phyloP scores from a whole-genome alignment of 2,329 filamentous ascomycete species.

The Myriosclerotinia scirpicola region DNA sequence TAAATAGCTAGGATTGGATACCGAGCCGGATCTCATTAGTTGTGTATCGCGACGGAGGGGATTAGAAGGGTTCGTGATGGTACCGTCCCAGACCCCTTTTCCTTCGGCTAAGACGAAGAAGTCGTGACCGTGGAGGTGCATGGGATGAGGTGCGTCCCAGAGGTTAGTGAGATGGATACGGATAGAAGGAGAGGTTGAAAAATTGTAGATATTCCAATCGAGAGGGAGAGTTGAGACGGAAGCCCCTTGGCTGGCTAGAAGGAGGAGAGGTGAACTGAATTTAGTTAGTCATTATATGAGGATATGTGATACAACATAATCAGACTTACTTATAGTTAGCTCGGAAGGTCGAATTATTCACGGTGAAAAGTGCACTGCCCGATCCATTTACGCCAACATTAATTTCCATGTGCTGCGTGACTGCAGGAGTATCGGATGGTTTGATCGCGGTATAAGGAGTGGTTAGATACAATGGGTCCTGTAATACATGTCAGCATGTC shows the following conservation, averaged over 20 bases:
- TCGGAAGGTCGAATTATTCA: slow-evolving; percentile 21
- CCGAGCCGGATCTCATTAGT: slow-evolving; percentile 42
- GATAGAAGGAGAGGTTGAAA: slow-evolving; percentile 40
- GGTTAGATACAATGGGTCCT: slow-evolving; percentile 21
- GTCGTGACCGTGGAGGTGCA: slow-evolving; percentile 72
- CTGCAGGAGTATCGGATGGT: slow-evolving; percentile 16
- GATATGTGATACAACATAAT: too few relatives aligned
- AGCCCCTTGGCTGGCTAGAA: slow-evolving; percentile 46
- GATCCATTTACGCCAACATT: slow-evolving; percentile 19
- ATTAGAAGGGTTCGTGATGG: slow-evolving; percentile 47
- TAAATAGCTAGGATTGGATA: slow-evolving; percentile 42
- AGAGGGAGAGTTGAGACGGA: slow-evolving; percentile 47
- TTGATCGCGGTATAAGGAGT: slow-evolving; percentile 4
- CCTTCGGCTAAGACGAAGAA: slow-evolving; percentile 63
- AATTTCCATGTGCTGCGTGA: slow-evolving; percentile 21
- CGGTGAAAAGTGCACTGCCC: slow-evolving; percentile 11
- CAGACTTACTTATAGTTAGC: slow-evolving; percentile 21
- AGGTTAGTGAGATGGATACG: slow-evolving; percentile 33
- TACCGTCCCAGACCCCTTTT: slow-evolving; percentile 37
- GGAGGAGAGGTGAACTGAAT: slow-evolving; percentile 39
- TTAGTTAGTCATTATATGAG: not conserved
- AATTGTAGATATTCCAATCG: slow-evolving; percentile 53
- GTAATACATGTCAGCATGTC: not conserved
- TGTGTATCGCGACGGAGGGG: slow-evolving; percentile 54
- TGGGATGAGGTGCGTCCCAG: slow-evolving; percentile 56